Base-by-base conservation (phyloP, 1,139 yeast species). In the Wickerhamiella infanticola region DNA sequence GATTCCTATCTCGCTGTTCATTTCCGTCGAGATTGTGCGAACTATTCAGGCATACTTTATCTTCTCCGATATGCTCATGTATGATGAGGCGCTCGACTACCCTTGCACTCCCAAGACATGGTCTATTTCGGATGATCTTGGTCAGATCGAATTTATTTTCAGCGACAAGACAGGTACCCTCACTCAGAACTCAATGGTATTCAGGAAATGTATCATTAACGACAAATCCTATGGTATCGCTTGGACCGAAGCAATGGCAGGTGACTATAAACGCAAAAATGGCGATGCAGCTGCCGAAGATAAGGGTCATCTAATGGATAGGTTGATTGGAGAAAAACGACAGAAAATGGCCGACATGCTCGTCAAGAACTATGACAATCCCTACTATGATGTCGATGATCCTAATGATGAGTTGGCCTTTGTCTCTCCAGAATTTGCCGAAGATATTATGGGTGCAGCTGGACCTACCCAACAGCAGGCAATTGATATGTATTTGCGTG, bases 101-200 rank as follows among this genome's bases (percentile, higher is more conserved):
- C 96, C 97, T 0, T 90, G 97, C 64, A 77, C 88, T 3, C 97
- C 98, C 4, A 88, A 90, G 59, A 75, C 96, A 0, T 90, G 98
- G 98, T 84, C 82, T 58, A 85, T 93, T 44, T 84, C 96, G n/a
- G 98, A 90, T 67, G 98, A 90, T 63, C 70, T 90, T 56, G 98
- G 98, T 26, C 97, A 90, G 64, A 82, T 90, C 55, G 97, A 88
- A 62, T 90, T 86, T 60, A 79, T 90, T 40, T 90, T 90, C 64
- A 83, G 95, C 58, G 97, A 90, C 66, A 90, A 90, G 64, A 90
- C 98, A 0, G 98, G 98, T 49, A 90, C 98, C 0, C 70, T 90
- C 55, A 90, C 98, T 1, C 97, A 88, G 61, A 90, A 90, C 62
- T 83, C 88, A 35, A 90, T 90, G 97, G 95, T 88, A 60, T 88